A percentile compares a stretch with the other conserved stretches of the same genome.
Evolutionary conservation across 2,329 filamentous ascomycete genomes (phyloP).

Genomic region (Epichloe bromicola): DNA sequence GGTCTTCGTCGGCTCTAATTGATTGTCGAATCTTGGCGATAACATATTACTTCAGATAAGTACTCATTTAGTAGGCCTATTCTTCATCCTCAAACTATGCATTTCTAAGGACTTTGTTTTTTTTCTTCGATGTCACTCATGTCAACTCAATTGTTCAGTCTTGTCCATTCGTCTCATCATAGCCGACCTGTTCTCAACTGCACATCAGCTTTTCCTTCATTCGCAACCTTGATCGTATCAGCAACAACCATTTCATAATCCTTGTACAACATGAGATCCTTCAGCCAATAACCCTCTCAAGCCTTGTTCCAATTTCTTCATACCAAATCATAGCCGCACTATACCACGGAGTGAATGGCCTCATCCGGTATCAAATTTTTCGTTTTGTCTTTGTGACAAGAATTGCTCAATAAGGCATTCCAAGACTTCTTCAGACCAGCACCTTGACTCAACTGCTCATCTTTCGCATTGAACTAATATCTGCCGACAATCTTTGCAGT

Average conservation of each 20-base stretch:
- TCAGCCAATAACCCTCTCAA: background rate
- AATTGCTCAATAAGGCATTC: background rate
- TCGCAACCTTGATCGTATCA: background rate
- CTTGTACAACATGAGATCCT: background rate
- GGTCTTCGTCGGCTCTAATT: background rate
- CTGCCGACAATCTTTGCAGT: constrained; percentile 4
- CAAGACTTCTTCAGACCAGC: background rate
- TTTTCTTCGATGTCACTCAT: background rate
- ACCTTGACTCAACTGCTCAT: background rate
- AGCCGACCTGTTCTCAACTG: background rate
- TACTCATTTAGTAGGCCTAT: background rate
- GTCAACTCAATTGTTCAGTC: background rate
- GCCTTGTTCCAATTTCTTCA: background rate
- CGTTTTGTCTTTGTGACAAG: background rate
- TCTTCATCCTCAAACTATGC: background rate
- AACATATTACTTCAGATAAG: background rate
- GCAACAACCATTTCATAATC: background rate
- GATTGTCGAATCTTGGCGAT: background rate
- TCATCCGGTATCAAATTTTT: background rate
- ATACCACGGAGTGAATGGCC: background rate
- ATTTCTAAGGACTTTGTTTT: background rate
- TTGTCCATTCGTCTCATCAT: background rate
- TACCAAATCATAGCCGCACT: background rate
- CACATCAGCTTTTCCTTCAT: background rate
- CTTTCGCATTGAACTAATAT: background rate